phyloP scores from a whole-genome alignment of 78 protist species.

The Guillardia theta region DNA sequence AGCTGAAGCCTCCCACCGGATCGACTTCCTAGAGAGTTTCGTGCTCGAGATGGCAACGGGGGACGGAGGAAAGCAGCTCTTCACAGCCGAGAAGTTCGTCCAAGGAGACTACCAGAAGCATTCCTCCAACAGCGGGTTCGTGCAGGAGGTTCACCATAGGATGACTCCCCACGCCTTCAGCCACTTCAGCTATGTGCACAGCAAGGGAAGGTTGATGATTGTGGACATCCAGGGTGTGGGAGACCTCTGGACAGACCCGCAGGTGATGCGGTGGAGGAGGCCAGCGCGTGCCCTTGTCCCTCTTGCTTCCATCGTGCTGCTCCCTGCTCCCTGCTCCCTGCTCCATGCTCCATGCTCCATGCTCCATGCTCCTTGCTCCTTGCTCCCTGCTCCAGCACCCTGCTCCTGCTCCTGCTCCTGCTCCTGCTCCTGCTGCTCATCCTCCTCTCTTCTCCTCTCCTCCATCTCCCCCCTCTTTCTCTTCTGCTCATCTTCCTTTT shows the following conservation, averaged over 20 bases:
- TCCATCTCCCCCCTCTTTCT: too few relatives aligned
- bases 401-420: too few relatives aligned
- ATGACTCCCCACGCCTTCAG: constrained; percentile 30
- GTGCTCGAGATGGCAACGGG: not conserved
- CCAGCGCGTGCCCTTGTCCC: too few relatives aligned
- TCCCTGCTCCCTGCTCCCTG: too few relatives aligned
- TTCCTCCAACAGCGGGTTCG: not conserved
- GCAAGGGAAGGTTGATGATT: not conserved
- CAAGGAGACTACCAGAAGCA: not conserved
- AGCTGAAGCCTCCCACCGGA: not conserved
- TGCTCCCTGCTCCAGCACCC: too few relatives aligned
- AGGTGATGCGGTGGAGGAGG: too few relatives aligned
- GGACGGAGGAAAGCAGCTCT: not conserved
- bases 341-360: too few relatives aligned
- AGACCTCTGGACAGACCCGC: constrained; percentile 46
- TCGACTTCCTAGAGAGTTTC: not conserved
- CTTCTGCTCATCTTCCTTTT: too few relatives aligned
- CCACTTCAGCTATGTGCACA: not conserved
- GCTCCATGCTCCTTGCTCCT: too few relatives aligned
- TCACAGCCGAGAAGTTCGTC: not conserved
- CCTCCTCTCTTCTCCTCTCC: too few relatives aligned
- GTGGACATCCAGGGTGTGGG: constrained; percentile 42
- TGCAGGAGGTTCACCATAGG: not conserved
- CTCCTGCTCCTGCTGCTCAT: too few relatives aligned
- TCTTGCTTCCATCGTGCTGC: too few relatives aligned